Percentiles rank a stretch among this genome's conserved stretches.
Evolutionary conservation across 257 asterid genomes (phyloP).

Genomic region (Solanum chiquidenum): DNA sequence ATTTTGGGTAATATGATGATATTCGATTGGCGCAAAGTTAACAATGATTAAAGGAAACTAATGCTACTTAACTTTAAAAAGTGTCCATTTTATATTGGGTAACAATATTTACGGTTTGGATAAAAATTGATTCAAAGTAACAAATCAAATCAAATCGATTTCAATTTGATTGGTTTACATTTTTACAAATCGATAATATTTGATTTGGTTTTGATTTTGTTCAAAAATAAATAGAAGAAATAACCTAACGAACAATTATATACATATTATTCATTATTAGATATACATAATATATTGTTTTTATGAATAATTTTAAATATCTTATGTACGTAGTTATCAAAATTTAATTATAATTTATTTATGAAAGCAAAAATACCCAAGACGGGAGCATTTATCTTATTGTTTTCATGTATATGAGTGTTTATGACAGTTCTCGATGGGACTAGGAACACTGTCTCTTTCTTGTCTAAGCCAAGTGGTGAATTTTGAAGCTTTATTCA

Average conservation of each 20-base stretch:
- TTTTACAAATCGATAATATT: too few species aligned
- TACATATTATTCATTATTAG: too few species aligned
- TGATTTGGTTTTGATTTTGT: background rate
- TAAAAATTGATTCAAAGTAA: background rate
- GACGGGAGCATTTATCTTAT: background rate
- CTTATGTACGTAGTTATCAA: background rate
- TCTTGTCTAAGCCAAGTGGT: background rate
- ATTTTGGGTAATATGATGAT: background rate
- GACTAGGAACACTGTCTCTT: background rate
- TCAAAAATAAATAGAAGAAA: too few species aligned
- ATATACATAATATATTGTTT: too few species aligned
- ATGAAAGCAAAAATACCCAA: background rate
- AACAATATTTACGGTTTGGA: background rate
- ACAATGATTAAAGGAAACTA: background rate
- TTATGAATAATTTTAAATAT: background rate
- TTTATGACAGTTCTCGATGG: too few species aligned
- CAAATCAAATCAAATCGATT: too few species aligned
- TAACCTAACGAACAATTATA: background rate
- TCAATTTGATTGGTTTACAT: background rate
- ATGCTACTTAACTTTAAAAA: background rate
- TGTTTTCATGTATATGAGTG: background rate
- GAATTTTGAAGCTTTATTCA: background rate
- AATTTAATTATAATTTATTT: too few species aligned
- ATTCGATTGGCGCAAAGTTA: background rate
- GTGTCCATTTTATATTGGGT: background rate